phyloP scores from a whole-genome alignment of 2,329 filamentous ascomycete species.

The Penicillium sp. region DNA sequence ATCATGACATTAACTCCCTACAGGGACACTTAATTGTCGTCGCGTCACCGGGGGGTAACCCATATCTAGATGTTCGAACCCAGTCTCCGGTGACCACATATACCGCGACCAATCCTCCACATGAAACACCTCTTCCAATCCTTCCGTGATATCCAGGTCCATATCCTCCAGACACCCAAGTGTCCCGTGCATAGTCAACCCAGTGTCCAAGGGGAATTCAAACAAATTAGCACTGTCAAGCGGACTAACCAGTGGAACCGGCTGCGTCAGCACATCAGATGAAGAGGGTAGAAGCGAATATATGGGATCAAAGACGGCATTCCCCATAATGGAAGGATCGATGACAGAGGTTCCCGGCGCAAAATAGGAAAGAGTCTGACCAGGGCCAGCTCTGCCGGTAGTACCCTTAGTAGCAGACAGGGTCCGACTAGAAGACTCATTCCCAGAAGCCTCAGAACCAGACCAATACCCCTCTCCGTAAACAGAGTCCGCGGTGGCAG shows the following conservation, averaged over 20 bases:
- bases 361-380: slow-evolving; percentile 5
- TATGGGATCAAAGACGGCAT: slow-evolving; percentile 19
- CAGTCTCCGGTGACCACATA: slow-evolving; percentile 27
- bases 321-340: slow-evolving; percentile 9
- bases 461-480: slow-evolving; percentile 17
- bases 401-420: background rate
- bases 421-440: slow-evolving; percentile 1
- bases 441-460: slow-evolving; percentile 17
- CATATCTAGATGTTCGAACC: slow-evolving; percentile 27
- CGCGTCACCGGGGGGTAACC: slow-evolving; percentile 15
- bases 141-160: slow-evolving; percentile 20
- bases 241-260: slow-evolving; percentile 16
- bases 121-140: slow-evolving; percentile 21
- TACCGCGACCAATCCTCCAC: slow-evolving; percentile 28
- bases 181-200: slow-evolving; percentile 6
- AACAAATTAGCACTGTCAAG: slow-evolving; percentile 19
- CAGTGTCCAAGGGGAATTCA: slow-evolving; percentile 22
- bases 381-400: background rate
- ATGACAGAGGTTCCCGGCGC: slow-evolving; percentile 3
- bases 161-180: slow-evolving; percentile 19
- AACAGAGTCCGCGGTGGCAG: slow-evolving; percentile 4
- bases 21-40: slow-evolving; percentile 16
- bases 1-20: slow-evolving; percentile 11
- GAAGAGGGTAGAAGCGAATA: slow-evolving; percentile 16
- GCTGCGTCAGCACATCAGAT: slow-evolving; percentile 8